Percentiles rank a stretch among this genome's conserved stretches.
phyloP scores from a whole-genome alignment of 2,329 filamentous ascomycete species.

The Fusarium nematophilum region DNA sequence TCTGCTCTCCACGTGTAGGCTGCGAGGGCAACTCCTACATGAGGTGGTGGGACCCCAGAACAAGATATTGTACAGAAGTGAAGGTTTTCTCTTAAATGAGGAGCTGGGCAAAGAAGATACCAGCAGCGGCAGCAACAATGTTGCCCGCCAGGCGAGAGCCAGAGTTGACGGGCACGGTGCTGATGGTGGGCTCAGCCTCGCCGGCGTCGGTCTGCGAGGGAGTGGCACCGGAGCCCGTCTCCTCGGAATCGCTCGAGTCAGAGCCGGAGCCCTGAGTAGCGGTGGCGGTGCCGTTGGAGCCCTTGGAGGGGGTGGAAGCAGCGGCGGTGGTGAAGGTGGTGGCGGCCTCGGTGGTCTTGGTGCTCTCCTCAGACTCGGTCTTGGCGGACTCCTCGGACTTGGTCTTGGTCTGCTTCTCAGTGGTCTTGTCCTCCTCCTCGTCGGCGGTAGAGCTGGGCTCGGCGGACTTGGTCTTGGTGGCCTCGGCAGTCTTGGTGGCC shows the following conservation, averaged over 20 bases:
- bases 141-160: conserved; percentile 44
- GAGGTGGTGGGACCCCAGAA: conserved; percentile 36
- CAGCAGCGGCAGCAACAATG: conserved; percentile 44
- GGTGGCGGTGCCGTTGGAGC: conserved; percentile 37
- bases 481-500: conserved; percentile 26
- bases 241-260: neutral
- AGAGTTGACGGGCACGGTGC: conserved; percentile 39
- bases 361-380: conserved; percentile 13
- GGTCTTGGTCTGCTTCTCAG: conserved; percentile 19
- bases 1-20: conserved; percentile 42
- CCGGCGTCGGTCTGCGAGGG: conserved; percentile 20
- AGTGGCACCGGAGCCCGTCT: conserved; percentile 9
- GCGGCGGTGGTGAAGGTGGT: conserved; percentile 36
- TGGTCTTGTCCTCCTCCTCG: conserved; percentile 28
- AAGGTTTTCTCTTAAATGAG: conserved; percentile 45
- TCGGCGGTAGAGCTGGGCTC: conserved; percentile 16
- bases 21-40: conserved; percentile 43
- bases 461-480: conserved; percentile 14
- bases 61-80: conserved; percentile 42
- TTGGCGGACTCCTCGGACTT: neutral
- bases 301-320: conserved; percentile 16
- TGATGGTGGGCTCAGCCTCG: conserved; percentile 30
- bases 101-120: conserved; percentile 46
- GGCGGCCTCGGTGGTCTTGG: conserved; percentile 21
- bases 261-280: conserved; percentile 27